A percentile compares a stretch with the other conserved stretches of the same genome.
Conservation (phyloP, 208 protist genomes). For the Trypanosoma theileri region DNA sequence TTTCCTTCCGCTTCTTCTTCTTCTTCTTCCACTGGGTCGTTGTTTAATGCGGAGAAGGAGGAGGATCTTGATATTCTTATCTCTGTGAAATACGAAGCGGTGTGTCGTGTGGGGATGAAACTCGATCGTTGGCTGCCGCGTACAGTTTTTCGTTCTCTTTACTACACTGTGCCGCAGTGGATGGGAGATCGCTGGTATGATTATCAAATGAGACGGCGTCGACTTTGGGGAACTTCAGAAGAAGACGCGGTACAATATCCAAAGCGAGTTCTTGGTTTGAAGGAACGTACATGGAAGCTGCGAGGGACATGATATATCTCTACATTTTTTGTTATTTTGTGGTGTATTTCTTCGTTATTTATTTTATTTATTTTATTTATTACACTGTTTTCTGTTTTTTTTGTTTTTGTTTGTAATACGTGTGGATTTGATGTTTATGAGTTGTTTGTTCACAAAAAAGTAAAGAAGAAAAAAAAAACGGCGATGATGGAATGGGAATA, state of each 20-base stretch:
- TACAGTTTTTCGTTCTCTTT: constrained; percentile 35
- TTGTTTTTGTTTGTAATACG: not conserved
- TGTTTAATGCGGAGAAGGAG: constrained; percentile 11
- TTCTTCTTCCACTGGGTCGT: not conserved
- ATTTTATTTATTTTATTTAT: constrained; percentile 5
- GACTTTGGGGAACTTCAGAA: constrained; percentile 79
- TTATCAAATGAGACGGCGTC: constrained; percentile 44
- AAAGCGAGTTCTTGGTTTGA: constrained; percentile 66
- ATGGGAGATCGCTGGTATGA: constrained; percentile 66
- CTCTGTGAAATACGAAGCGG: constrained; percentile 64
- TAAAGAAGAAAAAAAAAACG: too few relatives aligned
- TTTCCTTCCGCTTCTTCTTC: not conserved
- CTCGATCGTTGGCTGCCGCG: constrained; percentile 64
- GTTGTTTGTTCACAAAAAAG: too few relatives aligned
- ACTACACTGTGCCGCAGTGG: constrained; percentile 43
- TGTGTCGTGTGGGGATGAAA: constrained; percentile 82
- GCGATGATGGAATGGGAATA: too few relatives aligned
- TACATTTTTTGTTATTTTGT: not conserved
- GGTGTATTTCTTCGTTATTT: constrained; percentile 6
- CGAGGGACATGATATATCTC: constrained; percentile 13
- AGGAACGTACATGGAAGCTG: constrained; percentile 76
- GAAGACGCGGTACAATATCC: constrained; percentile 59
- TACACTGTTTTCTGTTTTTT: constrained; percentile 20
- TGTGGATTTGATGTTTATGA: too few relatives aligned
- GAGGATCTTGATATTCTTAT: constrained; percentile 63